These are phyloP conservation scores for Talaromyces adpressus DNA, from an alignment of 495 filamentous ascomycete species.

Conservation along the genomic window DNA sequence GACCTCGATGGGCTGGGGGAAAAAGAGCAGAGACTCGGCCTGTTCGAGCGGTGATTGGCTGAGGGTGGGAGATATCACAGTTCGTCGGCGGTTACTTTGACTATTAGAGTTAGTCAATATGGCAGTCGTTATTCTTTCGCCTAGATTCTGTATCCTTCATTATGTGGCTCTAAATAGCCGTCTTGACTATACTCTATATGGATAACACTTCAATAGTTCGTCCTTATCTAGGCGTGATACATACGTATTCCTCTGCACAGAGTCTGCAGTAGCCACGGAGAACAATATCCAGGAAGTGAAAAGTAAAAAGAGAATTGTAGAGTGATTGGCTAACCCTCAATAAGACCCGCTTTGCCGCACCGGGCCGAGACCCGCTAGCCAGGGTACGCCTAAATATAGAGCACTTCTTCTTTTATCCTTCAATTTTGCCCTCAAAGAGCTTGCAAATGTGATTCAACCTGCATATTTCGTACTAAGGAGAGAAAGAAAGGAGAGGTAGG, in stretches of 20 bases:
- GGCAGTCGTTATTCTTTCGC: not conserved
- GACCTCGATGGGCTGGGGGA: not conserved
- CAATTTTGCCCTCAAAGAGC: not conserved
- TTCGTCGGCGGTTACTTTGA: not conserved
- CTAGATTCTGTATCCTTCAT: not conserved
- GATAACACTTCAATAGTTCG: not conserved
- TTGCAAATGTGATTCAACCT: not conserved
- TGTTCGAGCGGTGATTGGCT: not conserved
- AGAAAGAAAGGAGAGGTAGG: not conserved
- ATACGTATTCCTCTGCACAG: not conserved
- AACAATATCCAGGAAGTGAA: not conserved
- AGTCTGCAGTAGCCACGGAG: not conserved
- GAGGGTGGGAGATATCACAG: not conserved
- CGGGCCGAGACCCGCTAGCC: slow-evolving; percentile 6
- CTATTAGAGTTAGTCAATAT: not conserved
- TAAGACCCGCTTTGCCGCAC: not conserved
- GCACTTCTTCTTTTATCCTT: not conserved
- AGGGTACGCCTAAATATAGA: not conserved
- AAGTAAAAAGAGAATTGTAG: not conserved
- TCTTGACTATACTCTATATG: not conserved
- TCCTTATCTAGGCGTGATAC: not conserved
- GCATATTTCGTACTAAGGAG: not conserved
- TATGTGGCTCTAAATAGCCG: not conserved
- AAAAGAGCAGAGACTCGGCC: not conserved
- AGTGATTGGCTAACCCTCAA: not conserved